Evolutionary conservation across 75 land plant genomes (phyloP).

Genomic region (Picea sitchensis): DNA sequence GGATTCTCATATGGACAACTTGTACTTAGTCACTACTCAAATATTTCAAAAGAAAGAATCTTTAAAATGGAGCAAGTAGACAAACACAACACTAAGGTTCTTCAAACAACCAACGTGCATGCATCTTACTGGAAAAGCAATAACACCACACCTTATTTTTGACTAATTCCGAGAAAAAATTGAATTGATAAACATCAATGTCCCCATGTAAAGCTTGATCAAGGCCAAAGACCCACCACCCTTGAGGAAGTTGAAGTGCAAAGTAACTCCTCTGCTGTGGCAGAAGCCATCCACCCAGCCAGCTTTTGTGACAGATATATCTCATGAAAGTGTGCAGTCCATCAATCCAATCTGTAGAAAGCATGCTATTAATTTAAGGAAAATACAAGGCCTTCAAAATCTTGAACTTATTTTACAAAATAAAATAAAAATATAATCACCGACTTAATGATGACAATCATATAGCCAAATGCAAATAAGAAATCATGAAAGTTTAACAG

Average conservation of each 20-base stretch:
- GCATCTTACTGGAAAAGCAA: no score
- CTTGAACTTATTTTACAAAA: no score
- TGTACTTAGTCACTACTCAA: no score
- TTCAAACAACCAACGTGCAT: neutral
- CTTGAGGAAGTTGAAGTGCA: conserved; percentile 83
- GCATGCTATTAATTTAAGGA: no score
- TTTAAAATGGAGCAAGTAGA: no score
- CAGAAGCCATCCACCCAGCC: conserved; percentile 98
- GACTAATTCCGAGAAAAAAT: conserved; percentile 72
- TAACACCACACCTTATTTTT: conserved; percentile 50
- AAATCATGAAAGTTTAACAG: neutral
- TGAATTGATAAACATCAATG: conserved; percentile 92
- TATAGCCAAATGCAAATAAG: no score
- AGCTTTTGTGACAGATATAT: conserved; percentile 93
- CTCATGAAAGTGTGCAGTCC: conserved; percentile 92
- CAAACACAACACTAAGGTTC: no score
- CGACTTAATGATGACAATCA: no score
- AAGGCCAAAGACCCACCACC: conserved; percentile 98
- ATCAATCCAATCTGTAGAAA: conserved; percentile 93
- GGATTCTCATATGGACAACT: no score
- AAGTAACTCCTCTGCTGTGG: conserved; percentile 98
- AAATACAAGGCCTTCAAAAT: no score
- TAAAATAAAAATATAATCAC: no score
- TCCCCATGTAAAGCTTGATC: conserved; percentile 91
- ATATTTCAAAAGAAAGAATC: no score